A percentile compares a stretch with the other conserved stretches of the same genome.
These are phyloP conservation scores for Polytrichum formosum DNA, from an alignment of 225 moss, liverwort and hornwort genomes.

Conservation along the genomic window DNA sequence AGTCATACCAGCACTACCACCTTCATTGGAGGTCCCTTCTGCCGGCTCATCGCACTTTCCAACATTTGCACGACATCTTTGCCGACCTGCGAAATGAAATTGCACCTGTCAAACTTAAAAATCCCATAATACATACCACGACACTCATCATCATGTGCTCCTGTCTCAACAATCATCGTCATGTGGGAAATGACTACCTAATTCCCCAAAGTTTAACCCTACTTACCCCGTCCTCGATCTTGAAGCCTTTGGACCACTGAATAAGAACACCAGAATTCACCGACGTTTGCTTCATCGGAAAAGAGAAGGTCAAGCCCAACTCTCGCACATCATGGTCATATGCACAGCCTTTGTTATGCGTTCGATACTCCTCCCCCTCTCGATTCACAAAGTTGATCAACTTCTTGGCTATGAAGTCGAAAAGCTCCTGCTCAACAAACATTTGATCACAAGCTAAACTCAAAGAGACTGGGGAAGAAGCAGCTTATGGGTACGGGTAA, in stretches of 20 bases:
- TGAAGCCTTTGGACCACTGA: conserved; percentile 79
- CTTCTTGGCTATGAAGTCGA: conserved; percentile 68
- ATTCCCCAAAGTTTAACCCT: not conserved
- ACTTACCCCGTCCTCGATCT: conserved; percentile 61
- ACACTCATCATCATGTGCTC: no score
- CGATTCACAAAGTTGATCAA: conserved; percentile 52
- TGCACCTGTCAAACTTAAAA: not conserved
- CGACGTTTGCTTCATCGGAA: conserved; percentile 71
- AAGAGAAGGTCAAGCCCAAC: conserved; percentile 73
- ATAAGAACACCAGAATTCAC: conserved; percentile 64
- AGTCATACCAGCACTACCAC: conserved; percentile 33
- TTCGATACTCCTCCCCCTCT: conserved; percentile 55
- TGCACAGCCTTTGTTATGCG: not conserved
- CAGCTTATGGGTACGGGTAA: no score
- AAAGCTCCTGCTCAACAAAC: conserved; percentile 50
- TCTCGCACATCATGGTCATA: conserved; percentile 30
- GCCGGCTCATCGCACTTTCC: conserved; percentile 29
- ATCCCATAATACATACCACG: not conserved
- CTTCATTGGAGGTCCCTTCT: conserved; percentile 19
- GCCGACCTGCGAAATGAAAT: conserved; percentile 19
- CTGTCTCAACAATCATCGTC: no score
- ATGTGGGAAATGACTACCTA: no score
- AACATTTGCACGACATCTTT: conserved; percentile 30
- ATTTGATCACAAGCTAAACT: no score
- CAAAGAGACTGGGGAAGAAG: no score